A percentile compares a stretch with the other conserved stretches of the same genome.
These are phyloP conservation scores for Tritrichomonas foetus DNA, from an alignment of 208 protist species.

Conservation along the genomic window DNA sequence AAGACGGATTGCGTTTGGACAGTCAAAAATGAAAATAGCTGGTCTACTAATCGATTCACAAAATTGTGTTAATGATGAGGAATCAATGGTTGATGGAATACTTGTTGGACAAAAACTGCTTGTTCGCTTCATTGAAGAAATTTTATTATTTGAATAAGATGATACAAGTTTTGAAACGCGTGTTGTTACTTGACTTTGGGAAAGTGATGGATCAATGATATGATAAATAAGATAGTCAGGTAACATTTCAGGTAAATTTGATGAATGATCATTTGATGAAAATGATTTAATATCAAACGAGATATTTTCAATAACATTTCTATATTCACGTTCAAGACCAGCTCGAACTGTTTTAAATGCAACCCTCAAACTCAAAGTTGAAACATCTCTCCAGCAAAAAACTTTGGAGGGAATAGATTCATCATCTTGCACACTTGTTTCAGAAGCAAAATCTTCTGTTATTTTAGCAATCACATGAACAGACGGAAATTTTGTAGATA, in stretches of 20 bases:
- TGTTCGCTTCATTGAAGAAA: not conserved
- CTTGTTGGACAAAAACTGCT: not conserved
- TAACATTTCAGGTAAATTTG: not conserved
- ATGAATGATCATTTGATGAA: not conserved
- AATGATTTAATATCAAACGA: not conserved
- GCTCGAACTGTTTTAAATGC: not conserved
- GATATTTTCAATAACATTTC: not conserved
- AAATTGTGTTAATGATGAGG: not conserved
- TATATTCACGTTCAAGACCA: not conserved
- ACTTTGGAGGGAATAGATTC: not conserved
- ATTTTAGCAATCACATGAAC: not conserved
- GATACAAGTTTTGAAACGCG: not conserved
- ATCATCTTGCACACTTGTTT: not conserved
- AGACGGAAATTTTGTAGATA: not conserved
- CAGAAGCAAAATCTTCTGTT: not conserved
- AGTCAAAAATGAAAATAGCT: conserved; percentile 33
- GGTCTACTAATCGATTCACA: not conserved
- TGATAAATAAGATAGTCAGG: not conserved
- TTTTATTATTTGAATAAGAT: not conserved
- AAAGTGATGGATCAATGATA: not conserved
- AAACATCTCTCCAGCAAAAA: conserved; percentile 29
- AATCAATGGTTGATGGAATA: not conserved
- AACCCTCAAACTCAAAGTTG: not conserved
- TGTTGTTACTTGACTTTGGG: not conserved
- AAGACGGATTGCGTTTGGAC: not conserved